These are phyloP conservation scores for Saccharomycopsis selenospora DNA, from an alignment of 805 yeast species.

Conservation along the genomic window DNA sequence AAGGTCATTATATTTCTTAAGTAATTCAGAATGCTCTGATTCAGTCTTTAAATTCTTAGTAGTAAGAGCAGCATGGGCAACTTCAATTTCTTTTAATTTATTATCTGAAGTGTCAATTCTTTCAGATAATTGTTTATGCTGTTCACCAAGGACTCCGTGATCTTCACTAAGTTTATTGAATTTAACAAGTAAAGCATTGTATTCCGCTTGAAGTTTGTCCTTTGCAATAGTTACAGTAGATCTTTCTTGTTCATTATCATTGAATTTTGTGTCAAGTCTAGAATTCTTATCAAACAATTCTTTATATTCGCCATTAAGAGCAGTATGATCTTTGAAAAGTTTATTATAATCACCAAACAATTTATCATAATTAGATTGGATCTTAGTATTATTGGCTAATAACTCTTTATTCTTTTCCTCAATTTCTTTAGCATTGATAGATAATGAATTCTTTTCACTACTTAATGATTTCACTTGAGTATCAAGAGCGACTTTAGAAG, in stretches of 20 bases:
- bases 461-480: slow-evolving; percentile 3
- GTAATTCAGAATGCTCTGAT: too few species aligned
- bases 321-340: slow-evolving; percentile 10
- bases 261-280: neutral
- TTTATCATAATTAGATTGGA: slow-evolving; percentile 8
- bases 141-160: slow-evolving; percentile 4
- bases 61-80: too few species aligned
- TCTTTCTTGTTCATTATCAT: neutral
- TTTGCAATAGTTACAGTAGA: neutral
- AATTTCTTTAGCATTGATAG: slow-evolving; percentile 1
- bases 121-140: neutral
- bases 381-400: neutral
- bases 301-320: slow-evolving; percentile 3
- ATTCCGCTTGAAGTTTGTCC: slow-evolving; percentile 1
- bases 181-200: slow-evolving; percentile 12
- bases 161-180: slow-evolving; percentile 14
- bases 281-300: neutral
- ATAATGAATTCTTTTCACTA: neutral
- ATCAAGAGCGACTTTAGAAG: neutral
- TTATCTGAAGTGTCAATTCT: neutral
- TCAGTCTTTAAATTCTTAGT: too few species aligned
- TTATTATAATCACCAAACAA: slow-evolving; percentile 15
- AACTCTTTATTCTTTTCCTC: neutral
- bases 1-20: neutral
- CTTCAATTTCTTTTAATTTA: too few species aligned